Evolutionary conservation across 2,329 filamentous ascomycete genomes (phyloP).

Genomic region (Rasamsonia emersonii): DNA sequence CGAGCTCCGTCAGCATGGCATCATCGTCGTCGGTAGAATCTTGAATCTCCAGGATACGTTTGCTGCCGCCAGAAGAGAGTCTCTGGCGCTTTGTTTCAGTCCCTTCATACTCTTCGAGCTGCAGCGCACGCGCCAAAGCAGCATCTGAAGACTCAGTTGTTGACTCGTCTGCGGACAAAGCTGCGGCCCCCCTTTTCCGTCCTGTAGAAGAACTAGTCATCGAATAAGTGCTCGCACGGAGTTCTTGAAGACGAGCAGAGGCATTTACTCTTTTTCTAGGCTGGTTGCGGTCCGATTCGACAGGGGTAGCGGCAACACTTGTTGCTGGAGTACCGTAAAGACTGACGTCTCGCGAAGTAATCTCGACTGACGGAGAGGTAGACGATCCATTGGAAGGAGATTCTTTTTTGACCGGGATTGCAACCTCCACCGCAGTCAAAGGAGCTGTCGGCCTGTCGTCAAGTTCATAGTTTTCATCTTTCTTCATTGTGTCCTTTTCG

Average conservation of each 20-base stretch:
- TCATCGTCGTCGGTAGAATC: slow-evolving; percentile 16
- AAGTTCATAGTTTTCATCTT: background rate
- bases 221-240: slow-evolving; percentile 44
- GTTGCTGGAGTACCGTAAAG: slow-evolving; percentile 55
- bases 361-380: slow-evolving; percentile 33
- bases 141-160: slow-evolving; percentile 35
- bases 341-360: slow-evolving; percentile 34
- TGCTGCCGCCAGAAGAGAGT: slow-evolving; percentile 10
- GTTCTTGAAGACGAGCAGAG: slow-evolving; percentile 37
- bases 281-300: slow-evolving; percentile 28
- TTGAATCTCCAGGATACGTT: slow-evolving; percentile 12
- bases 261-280: slow-evolving; percentile 31
- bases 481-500: slow-evolving; percentile 4
- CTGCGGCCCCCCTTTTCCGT: slow-evolving; percentile 38
- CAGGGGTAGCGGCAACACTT: slow-evolving; percentile 49
- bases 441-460: slow-evolving; percentile 1
- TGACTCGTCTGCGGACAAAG: slow-evolving; percentile 31
- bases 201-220: slow-evolving; percentile 26
- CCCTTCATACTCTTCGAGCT: slow-evolving; percentile 45
- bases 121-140: slow-evolving; percentile 48
- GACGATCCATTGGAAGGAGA: slow-evolving; percentile 18
- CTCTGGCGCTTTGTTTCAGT: slow-evolving; percentile 29
- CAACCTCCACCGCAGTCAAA: slow-evolving; percentile 18
- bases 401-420: slow-evolving; percentile 20
- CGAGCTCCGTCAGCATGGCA: background rate